These are phyloP conservation scores for Psidium guajava DNA, from an alignment of 345 rosid genomes.

Conservation along the genomic window DNA sequence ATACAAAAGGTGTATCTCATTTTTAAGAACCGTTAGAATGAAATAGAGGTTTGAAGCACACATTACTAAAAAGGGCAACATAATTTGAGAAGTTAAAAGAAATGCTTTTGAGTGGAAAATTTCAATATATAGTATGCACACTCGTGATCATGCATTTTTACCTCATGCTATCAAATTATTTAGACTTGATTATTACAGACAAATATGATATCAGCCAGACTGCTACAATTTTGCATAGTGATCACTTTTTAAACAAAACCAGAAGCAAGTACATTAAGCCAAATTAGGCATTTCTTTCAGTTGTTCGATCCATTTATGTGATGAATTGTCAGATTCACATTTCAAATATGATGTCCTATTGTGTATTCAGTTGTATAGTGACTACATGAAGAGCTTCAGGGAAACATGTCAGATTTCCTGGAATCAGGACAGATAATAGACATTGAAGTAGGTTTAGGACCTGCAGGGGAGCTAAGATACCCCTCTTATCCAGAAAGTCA, in stretches of 20 bases:
- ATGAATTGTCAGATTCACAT: not conserved
- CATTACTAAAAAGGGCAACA: not conserved
- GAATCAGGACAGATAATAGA: conserved; percentile 52
- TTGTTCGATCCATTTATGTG: not conserved
- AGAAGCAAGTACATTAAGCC: not conserved
- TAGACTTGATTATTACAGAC: not conserved
- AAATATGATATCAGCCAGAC: not conserved
- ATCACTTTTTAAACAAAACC: not conserved
- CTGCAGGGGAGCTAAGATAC: conserved; percentile 87
- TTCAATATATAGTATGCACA: not conserved
- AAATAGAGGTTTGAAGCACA: not conserved
- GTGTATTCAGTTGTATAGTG: conserved; percentile 51
- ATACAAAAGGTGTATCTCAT: not conserved
- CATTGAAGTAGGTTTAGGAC: conserved; percentile 83
- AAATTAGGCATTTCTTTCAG: not conserved
- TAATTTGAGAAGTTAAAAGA: not conserved
- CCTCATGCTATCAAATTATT: not conserved
- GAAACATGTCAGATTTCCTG: conserved; percentile 52
- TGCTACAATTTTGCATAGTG: not conserved
- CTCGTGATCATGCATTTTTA: not conserved
- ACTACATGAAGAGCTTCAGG: conserved; percentile 72
- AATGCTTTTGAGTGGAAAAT: not conserved
- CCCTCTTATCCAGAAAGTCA: conserved; percentile 68
- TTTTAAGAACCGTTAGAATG: not conserved
- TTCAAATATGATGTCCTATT: not conserved